These are phyloP conservation scores for Oryza australiensis DNA, from an alignment of 176 grass and related monocot species.

Conservation along the genomic window DNA sequence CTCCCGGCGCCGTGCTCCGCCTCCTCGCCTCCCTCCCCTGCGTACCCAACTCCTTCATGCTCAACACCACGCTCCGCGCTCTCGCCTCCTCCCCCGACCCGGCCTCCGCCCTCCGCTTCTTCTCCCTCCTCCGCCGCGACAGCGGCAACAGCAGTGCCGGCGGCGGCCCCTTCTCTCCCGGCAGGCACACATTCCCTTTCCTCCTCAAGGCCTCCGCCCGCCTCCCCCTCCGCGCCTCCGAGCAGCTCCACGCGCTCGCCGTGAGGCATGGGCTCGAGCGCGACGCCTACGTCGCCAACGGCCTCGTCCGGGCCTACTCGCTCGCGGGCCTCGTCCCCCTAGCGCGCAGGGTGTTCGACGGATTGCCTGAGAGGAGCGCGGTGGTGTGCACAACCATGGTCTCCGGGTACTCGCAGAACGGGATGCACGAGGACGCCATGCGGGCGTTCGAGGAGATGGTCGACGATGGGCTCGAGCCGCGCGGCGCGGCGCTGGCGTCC, in stretches of 20 bases:
- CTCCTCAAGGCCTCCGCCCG: constrained; percentile 51
- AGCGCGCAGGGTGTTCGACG: constrained; percentile 49
- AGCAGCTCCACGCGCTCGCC: constrained; percentile 48
- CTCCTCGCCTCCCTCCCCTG: constrained; percentile 36
- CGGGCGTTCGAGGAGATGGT: constrained; percentile 48
- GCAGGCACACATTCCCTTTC: constrained; percentile 50
- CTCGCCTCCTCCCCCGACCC: constrained; percentile 39
- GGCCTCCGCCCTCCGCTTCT: constrained; percentile 23
- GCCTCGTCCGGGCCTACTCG: constrained; percentile 39
- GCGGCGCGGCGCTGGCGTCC: constrained; percentile 29
- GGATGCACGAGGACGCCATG: constrained; percentile 31
- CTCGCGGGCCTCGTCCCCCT: not conserved
- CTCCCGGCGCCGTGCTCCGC: constrained; percentile 22
- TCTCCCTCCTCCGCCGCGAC: constrained; percentile 24
- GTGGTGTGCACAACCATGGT: constrained; percentile 50
- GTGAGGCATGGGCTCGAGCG: constrained; percentile 28
- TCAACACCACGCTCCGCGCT: constrained; percentile 47
- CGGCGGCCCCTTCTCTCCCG: not conserved
- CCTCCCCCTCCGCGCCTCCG: not conserved
- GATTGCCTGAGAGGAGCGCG: constrained; percentile 14
- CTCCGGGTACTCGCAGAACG: constrained; percentile 41
- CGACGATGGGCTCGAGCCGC: constrained; percentile 2
- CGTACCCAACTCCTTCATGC: constrained; percentile 46
- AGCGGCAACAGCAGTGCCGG: no score
- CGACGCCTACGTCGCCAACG: constrained; percentile 49